Conservation (phyloP, 305 asterid species). For the Fraxinus angustifolia region DNA sequence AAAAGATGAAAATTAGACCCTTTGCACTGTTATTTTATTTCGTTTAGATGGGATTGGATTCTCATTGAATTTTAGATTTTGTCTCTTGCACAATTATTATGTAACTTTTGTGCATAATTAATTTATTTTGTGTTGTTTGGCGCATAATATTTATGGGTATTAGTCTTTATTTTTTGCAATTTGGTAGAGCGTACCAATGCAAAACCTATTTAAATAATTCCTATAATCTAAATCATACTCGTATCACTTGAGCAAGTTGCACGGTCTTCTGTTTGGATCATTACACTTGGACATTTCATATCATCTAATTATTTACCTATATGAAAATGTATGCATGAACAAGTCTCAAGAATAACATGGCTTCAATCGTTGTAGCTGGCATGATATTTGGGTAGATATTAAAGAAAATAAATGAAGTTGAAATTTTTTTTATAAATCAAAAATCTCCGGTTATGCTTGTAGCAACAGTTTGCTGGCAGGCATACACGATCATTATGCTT, state of each 20-base stretch:
- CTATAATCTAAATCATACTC: neutral
- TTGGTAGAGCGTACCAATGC: neutral
- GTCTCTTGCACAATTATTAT: neutral
- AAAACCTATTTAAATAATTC: neutral
- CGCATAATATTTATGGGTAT: neutral
- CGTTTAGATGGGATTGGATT: neutral
- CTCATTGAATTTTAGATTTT: neutral
- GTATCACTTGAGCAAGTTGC: neutral
- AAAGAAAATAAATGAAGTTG: neutral
- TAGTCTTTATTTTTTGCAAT: neutral
- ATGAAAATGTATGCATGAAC: neutral
- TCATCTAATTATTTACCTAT: neutral
- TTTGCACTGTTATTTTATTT: neutral
- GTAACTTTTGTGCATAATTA: neutral
- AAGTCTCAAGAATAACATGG: neutral
- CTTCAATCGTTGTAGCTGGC: neutral
- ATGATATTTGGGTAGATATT: neutral
- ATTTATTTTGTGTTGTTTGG: neutral
- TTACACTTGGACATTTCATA: neutral
- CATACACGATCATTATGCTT: neutral
- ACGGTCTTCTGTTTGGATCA: neutral
- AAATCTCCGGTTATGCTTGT: neutral
- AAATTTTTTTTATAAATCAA: neutral
- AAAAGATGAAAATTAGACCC: slow-evolving; percentile 1
- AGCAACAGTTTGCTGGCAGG: neutral